These are phyloP conservation scores for Starmerella gropengiesseri DNA, from an alignment of 805 yeast species.

Conservation along the genomic window DNA sequence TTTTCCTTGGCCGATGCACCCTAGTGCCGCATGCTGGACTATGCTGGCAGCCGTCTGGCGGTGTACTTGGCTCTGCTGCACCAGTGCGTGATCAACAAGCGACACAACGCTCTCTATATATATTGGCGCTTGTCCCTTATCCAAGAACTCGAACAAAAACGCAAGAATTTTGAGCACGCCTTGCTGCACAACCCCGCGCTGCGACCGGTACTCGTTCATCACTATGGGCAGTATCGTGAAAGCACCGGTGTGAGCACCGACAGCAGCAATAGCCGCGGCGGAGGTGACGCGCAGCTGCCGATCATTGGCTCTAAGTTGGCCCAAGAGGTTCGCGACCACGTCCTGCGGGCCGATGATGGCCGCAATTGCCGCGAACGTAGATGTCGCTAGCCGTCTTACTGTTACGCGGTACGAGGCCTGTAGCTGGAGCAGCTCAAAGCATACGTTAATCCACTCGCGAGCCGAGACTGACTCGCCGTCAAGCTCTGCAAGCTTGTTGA, in stretches of 20 bases:
- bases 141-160: conserved; percentile 87
- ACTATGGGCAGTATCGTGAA: conserved; percentile 88
- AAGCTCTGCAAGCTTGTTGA: conserved; percentile 56
- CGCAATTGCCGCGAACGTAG: conserved; percentile 84
- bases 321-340: conserved; percentile 70
- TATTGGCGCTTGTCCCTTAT: conserved; percentile 47
- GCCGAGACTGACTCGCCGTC: conserved; percentile 79
- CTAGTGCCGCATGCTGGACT: conserved; percentile 67
- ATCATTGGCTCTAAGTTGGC: conserved; percentile 82
- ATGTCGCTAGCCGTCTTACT: conserved; percentile 75
- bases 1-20: conserved; percentile 60
- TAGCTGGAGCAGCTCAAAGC: conserved; percentile 83
- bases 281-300: conserved; percentile 94
- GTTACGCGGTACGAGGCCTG: conserved; percentile 67
- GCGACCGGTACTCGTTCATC: conserved; percentile 89
- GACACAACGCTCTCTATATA: conserved; percentile 74
- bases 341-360: conserved; percentile 93
- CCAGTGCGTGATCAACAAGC: conserved; percentile 75
- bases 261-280: conserved; percentile 95
- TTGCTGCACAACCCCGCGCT: conserved; percentile 86
- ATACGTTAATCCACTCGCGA: conserved; percentile 94
- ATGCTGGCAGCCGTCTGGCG: conserved; percentile 92
- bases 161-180: conserved; percentile 87
- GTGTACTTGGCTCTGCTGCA: conserved; percentile 83
- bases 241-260: conserved; percentile 86